These are phyloP conservation scores for Stereum hirsutum DNA, from an alignment of 1,284 basidiomycete species.

Conservation along the genomic window DNA sequence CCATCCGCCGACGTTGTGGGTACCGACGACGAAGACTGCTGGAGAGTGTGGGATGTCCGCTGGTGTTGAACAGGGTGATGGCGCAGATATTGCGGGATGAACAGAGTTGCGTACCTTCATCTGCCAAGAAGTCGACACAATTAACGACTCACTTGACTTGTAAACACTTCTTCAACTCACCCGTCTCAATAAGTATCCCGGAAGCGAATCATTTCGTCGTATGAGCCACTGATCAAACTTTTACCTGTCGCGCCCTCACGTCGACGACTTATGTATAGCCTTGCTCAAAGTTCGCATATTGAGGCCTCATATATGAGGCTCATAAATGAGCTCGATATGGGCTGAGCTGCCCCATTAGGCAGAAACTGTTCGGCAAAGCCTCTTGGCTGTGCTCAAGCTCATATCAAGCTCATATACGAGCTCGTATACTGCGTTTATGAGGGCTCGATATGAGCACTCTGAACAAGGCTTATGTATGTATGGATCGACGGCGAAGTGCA, in stretches of 20 bases:
- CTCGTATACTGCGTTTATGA: no score
- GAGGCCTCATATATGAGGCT: no score
- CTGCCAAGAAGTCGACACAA: conserved; percentile 80
- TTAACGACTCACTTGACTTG: conserved; percentile 82
- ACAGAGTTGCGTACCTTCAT: conserved; percentile 45
- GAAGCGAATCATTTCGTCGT: conserved; percentile 85
- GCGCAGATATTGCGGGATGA: not conserved
- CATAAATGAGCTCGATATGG: no score
- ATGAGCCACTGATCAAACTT: conserved; percentile 79
- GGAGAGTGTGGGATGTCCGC: not conserved
- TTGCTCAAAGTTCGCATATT: no score
- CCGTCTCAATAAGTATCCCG: conserved; percentile 82
- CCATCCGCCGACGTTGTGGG: conserved; percentile 92
- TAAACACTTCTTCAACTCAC: conserved; percentile 73
- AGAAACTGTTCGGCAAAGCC: no score
- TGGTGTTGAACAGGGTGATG: not conserved
- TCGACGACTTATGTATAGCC: no score
- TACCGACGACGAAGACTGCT: conserved; percentile 88
- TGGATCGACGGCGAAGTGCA: no score
- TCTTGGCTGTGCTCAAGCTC: no score
- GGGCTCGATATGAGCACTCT: no score
- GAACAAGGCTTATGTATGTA: conserved; percentile 14
- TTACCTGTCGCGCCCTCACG: conserved; percentile 44
- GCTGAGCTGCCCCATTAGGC: no score
- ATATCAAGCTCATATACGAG: no score